Percentiles rank a stretch among this genome's conserved stretches.
Evolutionary conservation across 495 filamentous ascomycete species (phyloP).

Genomic region (Cryomyces minteri): DNA sequence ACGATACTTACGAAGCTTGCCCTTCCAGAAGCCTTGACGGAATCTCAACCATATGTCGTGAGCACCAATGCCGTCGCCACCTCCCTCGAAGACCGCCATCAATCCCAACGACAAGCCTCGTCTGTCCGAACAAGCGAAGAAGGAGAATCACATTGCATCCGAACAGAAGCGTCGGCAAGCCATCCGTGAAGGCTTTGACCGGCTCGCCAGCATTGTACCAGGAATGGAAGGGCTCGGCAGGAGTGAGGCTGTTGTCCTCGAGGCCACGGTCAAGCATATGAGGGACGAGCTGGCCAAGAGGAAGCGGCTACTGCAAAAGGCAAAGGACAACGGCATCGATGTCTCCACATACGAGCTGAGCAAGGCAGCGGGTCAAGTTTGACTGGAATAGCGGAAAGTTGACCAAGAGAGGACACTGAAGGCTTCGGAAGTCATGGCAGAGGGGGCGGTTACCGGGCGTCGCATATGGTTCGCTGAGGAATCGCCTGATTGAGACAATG

Average conservation of each 20-base stretch:
- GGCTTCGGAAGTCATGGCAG: no score
- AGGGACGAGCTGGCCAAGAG: slow-evolving; percentile 42
- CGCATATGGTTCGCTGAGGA: no score
- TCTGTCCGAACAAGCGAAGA: slow-evolving; percentile 73
- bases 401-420: no score
- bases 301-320: slow-evolving; percentile 33
- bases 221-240: slow-evolving; percentile 67
- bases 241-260: slow-evolving; percentile 69
- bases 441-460: no score
- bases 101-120: slow-evolving; percentile 42
- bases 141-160: slow-evolving; percentile 75
- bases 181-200: slow-evolving; percentile 77
- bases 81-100: neutral
- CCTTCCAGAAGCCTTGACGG: no score
- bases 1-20: no score
- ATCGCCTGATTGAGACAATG: no score
- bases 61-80: no score
- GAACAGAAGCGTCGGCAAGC: slow-evolving; percentile 80
- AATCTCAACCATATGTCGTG: no score
- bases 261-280: slow-evolving; percentile 58
- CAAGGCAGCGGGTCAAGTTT: no score
- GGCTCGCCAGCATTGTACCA: slow-evolving; percentile 64
- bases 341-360: neutral
- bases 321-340: slow-evolving; percentile 1
- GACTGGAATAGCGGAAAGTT: no score